Base-by-base conservation (phyloP, 345 rosid genomes). In the Kandelia obovata region DNA sequence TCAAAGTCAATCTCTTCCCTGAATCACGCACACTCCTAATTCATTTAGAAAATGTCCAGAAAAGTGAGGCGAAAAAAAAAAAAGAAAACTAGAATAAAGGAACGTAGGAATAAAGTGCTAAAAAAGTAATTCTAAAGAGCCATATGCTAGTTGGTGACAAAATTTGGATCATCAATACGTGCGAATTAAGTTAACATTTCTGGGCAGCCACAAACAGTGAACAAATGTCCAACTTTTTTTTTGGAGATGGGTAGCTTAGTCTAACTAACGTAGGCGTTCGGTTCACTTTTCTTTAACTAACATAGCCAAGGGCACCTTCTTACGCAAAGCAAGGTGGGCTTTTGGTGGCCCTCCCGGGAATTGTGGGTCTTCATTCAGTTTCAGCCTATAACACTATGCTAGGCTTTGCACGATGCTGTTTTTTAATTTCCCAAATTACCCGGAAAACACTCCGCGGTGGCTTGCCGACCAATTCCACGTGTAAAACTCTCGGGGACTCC, bases 381-480 rank as follows among this genome's bases (percentile, higher is more conserved):
- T 31, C 21, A 15, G 8, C 61, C 64, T 39, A 31, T 58, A 46
- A 59, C 1, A 68, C 11, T 2, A 2, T 19, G 71, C 71, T 64
- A 68, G 28, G 37, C 39, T 6, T 4, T 20, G 23, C 15, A 20
- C 19, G 26, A 47, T 15, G 19, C n/a, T 27, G 19, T 19, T 6
- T 15, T 7, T 53, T 62, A 0, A 3, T 39, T 27, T 43, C 15
- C 17, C 17, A 13, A 13, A 11, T 13, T 39, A 11, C 47, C 47
- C 47, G 47, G 47, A 2, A 11, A 39, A 9, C 47, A 2, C 47
- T 39, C 47, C 0, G 32, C 35, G 6, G 51, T 6, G 34, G 1
- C 3, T 3, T 6, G 71, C 68, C 71, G 74, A 59, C 74, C 4
- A 7, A 0, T 32, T 55, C 79, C 72, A 61, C 72, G 75, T 76